Percentiles rank a stretch among this genome's conserved stretches.
These are phyloP conservation scores for Monotropa hypopitys DNA, from an alignment of 179 eudicot genomes.

Conservation along the genomic window DNA sequence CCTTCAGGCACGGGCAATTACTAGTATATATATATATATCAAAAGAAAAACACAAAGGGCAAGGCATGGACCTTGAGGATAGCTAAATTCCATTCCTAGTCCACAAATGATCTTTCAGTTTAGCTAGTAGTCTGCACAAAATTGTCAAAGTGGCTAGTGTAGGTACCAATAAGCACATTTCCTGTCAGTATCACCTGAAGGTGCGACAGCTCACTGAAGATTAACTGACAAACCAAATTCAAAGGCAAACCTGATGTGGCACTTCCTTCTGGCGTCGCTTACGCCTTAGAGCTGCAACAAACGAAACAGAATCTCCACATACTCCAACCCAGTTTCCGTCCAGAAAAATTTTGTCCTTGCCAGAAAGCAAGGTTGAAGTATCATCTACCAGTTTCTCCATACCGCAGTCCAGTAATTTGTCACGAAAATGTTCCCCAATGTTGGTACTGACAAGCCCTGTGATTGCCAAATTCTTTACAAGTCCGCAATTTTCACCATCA, in stretches of 20 bases:
- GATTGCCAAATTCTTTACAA: slow-evolving; percentile 76
- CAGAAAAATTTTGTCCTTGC: slow-evolving; percentile 50
- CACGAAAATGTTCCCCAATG: slow-evolving; percentile 25
- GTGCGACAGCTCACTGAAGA: no score
- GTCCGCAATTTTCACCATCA: slow-evolving; percentile 94
- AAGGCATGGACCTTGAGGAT: neutral
- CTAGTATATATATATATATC: no score
- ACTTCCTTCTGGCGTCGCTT: slow-evolving; percentile 44
- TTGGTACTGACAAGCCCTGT: slow-evolving; percentile 64
- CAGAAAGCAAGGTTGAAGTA: slow-evolving; percentile 32
- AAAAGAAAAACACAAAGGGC: no score
- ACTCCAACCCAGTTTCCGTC: slow-evolving; percentile 84
- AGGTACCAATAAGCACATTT: neutral
- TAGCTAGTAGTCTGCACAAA: neutral
- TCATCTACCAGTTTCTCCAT: slow-evolving; percentile 58
- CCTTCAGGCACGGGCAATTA: no score
- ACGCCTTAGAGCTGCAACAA: slow-evolving; percentile 49
- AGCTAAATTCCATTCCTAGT: neutral
- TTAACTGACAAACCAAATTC: slow-evolving; percentile 2
- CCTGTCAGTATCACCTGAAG: neutral
- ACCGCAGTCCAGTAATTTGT: slow-evolving; percentile 41
- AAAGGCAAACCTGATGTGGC: slow-evolving; percentile 42
- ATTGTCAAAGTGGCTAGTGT: neutral
- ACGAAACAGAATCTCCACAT: slow-evolving; percentile 43
- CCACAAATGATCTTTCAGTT: neutral